Conservation (phyloP, 306 rosid species). For the Carpinus fangiana region DNA sequence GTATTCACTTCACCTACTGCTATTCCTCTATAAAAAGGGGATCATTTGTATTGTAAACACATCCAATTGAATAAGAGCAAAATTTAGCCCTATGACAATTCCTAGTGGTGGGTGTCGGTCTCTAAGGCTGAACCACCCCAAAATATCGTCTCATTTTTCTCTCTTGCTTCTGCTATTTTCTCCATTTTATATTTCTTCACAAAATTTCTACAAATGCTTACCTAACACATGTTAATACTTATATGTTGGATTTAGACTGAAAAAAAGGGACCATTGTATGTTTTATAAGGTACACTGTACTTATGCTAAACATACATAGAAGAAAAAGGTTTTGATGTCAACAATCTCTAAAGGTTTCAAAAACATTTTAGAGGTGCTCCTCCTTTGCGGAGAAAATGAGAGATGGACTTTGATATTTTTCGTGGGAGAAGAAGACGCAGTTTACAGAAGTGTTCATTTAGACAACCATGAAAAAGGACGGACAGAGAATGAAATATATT, state of each 20-base stretch:
- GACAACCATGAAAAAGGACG: background rate
- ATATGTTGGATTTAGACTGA: background rate
- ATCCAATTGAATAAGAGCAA: too few species aligned
- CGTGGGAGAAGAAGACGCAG: background rate
- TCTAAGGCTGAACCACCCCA: too few species aligned
- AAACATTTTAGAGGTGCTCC: background rate
- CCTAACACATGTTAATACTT: background rate
- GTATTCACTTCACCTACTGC: too few species aligned
- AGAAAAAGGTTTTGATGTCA: background rate
- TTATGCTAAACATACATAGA: background rate
- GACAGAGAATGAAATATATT: background rate
- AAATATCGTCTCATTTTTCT: too few species aligned
- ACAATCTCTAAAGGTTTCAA: background rate
- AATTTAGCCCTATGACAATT: too few species aligned
- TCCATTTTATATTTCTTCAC: too few species aligned
- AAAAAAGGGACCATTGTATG: background rate
- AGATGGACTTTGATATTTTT: background rate
- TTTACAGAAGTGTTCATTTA: background rate
- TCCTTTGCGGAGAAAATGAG: background rate
- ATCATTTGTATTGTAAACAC: too few species aligned
- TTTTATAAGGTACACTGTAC: background rate
- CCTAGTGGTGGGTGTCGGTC: too few species aligned
- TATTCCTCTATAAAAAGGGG: too few species aligned
- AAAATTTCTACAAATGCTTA: too few species aligned
- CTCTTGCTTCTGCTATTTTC: too few species aligned